phyloP scores from a whole-genome alignment of 2,329 filamentous ascomycete species.

The Cercospora sp. region DNA sequence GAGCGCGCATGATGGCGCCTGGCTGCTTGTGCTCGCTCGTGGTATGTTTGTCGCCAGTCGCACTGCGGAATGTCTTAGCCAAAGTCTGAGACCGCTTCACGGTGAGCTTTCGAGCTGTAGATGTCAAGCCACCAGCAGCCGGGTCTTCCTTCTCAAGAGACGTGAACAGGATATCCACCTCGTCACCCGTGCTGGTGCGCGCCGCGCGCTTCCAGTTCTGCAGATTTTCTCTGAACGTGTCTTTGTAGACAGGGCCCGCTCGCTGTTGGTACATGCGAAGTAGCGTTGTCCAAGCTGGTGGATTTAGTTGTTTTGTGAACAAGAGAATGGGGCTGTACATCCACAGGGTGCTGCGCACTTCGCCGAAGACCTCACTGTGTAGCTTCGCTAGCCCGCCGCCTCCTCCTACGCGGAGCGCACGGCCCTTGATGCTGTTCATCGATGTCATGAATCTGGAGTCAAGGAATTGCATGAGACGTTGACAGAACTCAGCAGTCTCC shows the following conservation, averaged over 20 bases:
- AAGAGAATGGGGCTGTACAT: constrained; percentile 84
- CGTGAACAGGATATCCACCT: constrained; percentile 71
- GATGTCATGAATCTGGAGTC: constrained; percentile 75
- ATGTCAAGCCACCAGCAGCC: constrained; percentile 60
- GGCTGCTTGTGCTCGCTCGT: constrained; percentile 57
- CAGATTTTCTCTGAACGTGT: constrained; percentile 76
- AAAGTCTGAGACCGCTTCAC: constrained; percentile 91
- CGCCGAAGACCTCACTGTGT: constrained; percentile 67
- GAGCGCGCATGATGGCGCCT: constrained; percentile 62
- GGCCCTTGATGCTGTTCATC: constrained; percentile 56
- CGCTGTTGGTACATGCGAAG: constrained; percentile 79
- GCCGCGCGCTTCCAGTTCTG: constrained; percentile 64
- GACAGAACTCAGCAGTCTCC: constrained; percentile 75
- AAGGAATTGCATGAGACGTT: constrained; percentile 79
- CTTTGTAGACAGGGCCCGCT: constrained; percentile 74
- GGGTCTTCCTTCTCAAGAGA: constrained; percentile 80
- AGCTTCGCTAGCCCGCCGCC: constrained; percentile 54
- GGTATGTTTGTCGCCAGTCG: constrained; percentile 59
- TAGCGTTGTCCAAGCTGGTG: constrained; percentile 75
- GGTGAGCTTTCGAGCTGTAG: constrained; percentile 82
- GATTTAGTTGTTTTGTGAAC: constrained; percentile 83
- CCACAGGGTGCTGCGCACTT: constrained; percentile 75
- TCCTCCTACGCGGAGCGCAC: constrained; percentile 40
- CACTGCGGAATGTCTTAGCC: constrained; percentile 70
- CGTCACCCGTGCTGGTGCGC: constrained; percentile 36